Evolutionary conservation across 768 basidiomycete genomes (phyloP), one percentile per base, ranked within the genome.

Genomic region (Trichaptum fuscoviolaceum): DNA sequence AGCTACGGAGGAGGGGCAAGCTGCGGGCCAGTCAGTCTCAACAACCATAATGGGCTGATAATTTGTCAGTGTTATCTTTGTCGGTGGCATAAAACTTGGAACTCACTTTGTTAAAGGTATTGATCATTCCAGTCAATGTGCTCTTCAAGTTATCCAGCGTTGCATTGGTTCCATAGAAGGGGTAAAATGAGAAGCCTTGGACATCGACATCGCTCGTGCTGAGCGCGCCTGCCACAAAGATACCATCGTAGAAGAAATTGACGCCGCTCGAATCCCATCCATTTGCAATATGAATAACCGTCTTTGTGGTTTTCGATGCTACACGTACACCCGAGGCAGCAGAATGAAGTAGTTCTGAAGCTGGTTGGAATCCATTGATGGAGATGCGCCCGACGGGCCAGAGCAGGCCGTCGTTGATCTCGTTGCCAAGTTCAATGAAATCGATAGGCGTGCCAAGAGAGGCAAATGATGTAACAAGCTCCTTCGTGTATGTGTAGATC

Each of bases 161-260:
- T 20, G 87, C 87, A 23, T 80, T 78, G 6, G 84, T 80, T 57
- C 81, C 83, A 69, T 87, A 87, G 76, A 86, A 88, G 0, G 87
- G 87, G 69, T 88, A 88, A 76, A 87, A 87, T 12, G 86, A 87
- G 73, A 88, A 85, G 24, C 85, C 86, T 71, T 87, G 78, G 65
- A 85, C 76, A 70, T 88, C 87, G 60, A 87, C 76, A 66, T 87
- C 84, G 27, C 75, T 69, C 1, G 78, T 74, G 17, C 81, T 73
- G 42, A 88, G 74, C 69, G 85, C 77, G 7, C 87, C 87, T 0
- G 79, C 74, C 60, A 83, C 79, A 75, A 87, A 86, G 59, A 87
- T 81, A n/a, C 79, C 75, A 34, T 77, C 75, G 73, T 79, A 89
- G 73, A 84, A 88, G 57, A 76, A 84, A 65, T 74, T 74, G 59